A percentile compares a stretch with the other conserved stretches of the same genome.
These are phyloP conservation scores for Trichoderma sp. DNA, from an alignment of 2,329 filamentous ascomycete species.

Conservation along the genomic window DNA sequence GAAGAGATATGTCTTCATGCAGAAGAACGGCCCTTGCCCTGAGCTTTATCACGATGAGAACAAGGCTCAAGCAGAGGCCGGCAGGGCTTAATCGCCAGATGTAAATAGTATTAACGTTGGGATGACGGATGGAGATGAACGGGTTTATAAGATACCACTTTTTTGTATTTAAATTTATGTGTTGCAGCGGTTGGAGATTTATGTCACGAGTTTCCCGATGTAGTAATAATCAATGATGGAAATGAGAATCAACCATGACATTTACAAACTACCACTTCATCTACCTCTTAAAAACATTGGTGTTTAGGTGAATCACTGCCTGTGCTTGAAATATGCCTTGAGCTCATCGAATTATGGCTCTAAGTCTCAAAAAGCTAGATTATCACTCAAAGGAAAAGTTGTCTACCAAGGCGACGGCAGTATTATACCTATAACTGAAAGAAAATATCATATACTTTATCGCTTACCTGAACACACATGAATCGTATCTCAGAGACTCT, in stretches of 20 bases:
- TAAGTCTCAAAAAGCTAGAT: neutral
- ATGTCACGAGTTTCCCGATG: neutral
- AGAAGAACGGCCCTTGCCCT: slow-evolving; percentile 24
- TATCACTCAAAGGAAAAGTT: neutral
- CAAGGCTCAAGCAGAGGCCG: slow-evolving; percentile 4
- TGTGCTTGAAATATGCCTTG: neutral
- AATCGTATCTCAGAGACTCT: too few relatives aligned
- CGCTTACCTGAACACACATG: too few relatives aligned
- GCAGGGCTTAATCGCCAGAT: neutral
- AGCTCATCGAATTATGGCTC: neutral
- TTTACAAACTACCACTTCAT: neutral
- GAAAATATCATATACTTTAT: too few relatives aligned
- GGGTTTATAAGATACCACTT: slow-evolving; percentile 24
- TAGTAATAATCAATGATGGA: neutral
- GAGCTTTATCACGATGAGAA: slow-evolving; percentile 26
- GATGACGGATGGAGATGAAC: neutral
- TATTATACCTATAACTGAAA: too few relatives aligned
- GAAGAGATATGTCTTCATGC: slow-evolving; percentile 25
- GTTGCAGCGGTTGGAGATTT: neutral
- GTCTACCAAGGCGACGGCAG: neutral
- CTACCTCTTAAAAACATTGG: neutral
- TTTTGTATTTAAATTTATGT: slow-evolving; percentile 14
- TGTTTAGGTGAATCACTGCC: neutral
- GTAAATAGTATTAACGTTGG: neutral
- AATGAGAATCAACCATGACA: neutral